A percentile compares a stretch with the other conserved stretches of the same genome.
These are phyloP conservation scores for Sugiyamaella grinbergsii DNA, from an alignment of 1,139 yeast genomes.

Conservation along the genomic window DNA sequence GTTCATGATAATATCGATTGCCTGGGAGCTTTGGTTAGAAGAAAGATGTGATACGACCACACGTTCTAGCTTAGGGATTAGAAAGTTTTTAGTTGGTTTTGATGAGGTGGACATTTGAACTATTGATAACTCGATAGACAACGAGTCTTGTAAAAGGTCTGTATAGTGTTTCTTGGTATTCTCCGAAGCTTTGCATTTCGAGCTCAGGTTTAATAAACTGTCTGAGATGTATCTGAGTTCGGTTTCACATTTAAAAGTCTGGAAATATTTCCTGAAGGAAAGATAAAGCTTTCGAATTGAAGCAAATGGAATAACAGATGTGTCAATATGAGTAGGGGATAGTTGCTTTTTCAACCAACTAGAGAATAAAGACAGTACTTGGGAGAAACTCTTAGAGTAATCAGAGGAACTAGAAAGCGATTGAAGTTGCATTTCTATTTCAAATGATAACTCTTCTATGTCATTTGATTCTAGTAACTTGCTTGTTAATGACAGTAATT, in stretches of 20 bases:
- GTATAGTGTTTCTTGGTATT: neutral
- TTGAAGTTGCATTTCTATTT: neutral
- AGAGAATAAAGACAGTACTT: constrained; percentile 8
- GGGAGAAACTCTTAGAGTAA: constrained; percentile 1
- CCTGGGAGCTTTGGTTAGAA: neutral
- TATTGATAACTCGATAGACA: constrained; percentile 7
- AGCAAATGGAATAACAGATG: neutral
- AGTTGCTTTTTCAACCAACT: constrained; percentile 7
- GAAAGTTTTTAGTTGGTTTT: neutral
- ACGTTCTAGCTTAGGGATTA: constrained; percentile 11
- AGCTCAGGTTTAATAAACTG: constrained; percentile 14
- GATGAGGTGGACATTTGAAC: neutral
- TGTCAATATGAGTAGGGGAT: neutral
- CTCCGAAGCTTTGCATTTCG: constrained; percentile 1
- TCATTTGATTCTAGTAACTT: constrained; percentile 6
- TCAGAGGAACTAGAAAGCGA: neutral
- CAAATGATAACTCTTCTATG: neutral
- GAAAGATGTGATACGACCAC: constrained; percentile 3
- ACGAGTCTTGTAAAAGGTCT: constrained; percentile 6
- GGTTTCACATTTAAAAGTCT: neutral
- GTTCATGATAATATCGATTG: constrained; percentile 3
- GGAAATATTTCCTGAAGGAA: constrained; percentile 2
- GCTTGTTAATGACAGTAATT: neutral
- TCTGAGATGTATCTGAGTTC: constrained; percentile 16
- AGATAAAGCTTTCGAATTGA: constrained; percentile 5